These are phyloP conservation scores for Pseudocercospora musae DNA, from an alignment of 2,329 filamentous ascomycete genomes.

Conservation along the genomic window DNA sequence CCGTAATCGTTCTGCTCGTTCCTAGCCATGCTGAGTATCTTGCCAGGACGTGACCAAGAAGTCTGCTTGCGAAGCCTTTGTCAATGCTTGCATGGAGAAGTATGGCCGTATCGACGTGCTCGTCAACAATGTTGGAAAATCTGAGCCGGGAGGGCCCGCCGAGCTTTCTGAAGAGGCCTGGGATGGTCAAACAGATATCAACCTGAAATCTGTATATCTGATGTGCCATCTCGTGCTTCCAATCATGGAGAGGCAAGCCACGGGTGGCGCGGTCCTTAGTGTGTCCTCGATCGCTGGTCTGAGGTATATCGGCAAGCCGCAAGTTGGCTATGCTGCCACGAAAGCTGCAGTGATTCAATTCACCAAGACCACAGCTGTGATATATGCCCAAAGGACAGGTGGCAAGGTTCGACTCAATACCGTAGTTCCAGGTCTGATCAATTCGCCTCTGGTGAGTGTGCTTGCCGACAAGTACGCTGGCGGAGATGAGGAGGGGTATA, in stretches of 20 bases:
- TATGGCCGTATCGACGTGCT: conserved; percentile 59
- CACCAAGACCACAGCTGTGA: conserved; percentile 70
- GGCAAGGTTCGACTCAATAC: conserved; percentile 52
- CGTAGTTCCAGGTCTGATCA: conserved; percentile 56
- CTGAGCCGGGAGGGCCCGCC: conserved; percentile 52
- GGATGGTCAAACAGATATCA: conserved; percentile 54
- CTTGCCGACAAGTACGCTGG: conserved; percentile 46
- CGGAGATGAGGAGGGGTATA: conserved; percentile 50
- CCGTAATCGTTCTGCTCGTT: neutral
- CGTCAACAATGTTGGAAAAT: conserved; percentile 58
- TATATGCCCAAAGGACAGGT: conserved; percentile 43
- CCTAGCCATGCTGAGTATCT: neutral
- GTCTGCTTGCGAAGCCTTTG: conserved; percentile 50
- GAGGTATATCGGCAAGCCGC: conserved; percentile 51
- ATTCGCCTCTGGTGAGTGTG: conserved; percentile 51
- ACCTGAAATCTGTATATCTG: conserved; percentile 56
- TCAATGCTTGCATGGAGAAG: conserved; percentile 51
- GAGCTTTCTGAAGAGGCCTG: conserved; percentile 49
- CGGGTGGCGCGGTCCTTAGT: conserved; percentile 40
- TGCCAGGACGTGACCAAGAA: conserved; percentile 51
- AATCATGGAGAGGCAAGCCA: conserved; percentile 51
- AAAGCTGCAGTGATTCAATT: conserved; percentile 77
- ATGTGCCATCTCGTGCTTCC: conserved; percentile 53
- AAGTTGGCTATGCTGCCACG: conserved; percentile 62
- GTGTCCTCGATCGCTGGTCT: conserved; percentile 50